Evolutionary conservation across 352 stramenopile species (phyloP), one percentile per base, ranked within the genome.

Genomic region (Blastocystis sp.): DNA sequence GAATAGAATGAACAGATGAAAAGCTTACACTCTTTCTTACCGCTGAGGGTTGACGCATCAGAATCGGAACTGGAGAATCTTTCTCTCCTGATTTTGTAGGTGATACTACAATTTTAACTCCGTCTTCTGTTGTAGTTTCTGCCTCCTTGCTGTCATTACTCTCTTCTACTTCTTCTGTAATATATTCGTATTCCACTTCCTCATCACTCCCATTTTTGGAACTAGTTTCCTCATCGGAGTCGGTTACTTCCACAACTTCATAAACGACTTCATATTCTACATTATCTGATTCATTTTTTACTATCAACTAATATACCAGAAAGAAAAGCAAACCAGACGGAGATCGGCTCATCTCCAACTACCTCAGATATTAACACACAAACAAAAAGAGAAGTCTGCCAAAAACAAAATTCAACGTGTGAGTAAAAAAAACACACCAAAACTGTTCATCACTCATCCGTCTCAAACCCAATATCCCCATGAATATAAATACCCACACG

Each of bases 381-480:
- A 0, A 11, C 9, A 27, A 4, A 21, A 49, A 46, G 29, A 77
- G 35, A 19, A 6, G 21, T 58, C 32, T 16, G 16, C 39, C 16
- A 37, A 71, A 19, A 29, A 27, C 12, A 39, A 73, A 35, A 11
- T 51, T 59, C 43, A 29, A 71, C 24, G 21, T 32, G 16, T 37
- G 19, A 46, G 9, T 75, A 52, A 24, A 11, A 39, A 87, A 74
- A 46, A 87, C 52, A 65, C 46, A 58, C 39, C 4, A 9, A 14
- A 54, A 80, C 3, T 39, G 21, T 24, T 52, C 43, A 78, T 27
- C 37, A 59, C 69, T 90, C 87, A 71, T 97, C 94, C 80, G 98
- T 95, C 78, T 97, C 94, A 78, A 97, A 97, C 87, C 96, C 94
- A 61, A 98, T 93, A 88, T 98, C 95, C 29, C 95, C 95, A 90